phyloP scores from a whole-genome alignment of 2,329 filamentous ascomycete genomes.

The Epichloe festucae region DNA sequence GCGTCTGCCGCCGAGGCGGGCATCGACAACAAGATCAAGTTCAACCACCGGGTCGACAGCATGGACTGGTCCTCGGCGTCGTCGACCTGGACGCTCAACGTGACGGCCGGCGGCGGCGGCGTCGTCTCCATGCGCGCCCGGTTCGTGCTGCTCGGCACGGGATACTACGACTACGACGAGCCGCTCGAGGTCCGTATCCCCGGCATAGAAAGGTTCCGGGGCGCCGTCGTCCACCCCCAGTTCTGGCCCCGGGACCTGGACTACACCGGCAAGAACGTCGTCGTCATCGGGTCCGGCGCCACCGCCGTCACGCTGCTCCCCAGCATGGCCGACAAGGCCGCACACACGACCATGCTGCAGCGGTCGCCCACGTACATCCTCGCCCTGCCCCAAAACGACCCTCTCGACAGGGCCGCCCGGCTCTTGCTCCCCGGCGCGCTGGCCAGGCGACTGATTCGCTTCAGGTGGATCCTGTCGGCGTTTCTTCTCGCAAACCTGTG shows the following conservation, averaged over 20 bases:
- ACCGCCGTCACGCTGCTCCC: slow-evolving; percentile 67
- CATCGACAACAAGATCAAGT: slow-evolving; percentile 29
- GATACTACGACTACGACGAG: slow-evolving; percentile 59
- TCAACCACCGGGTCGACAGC: slow-evolving; percentile 30
- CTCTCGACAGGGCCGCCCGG: slow-evolving; percentile 21
- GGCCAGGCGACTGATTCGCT: slow-evolving; percentile 31
- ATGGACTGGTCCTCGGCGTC: slow-evolving; percentile 39
- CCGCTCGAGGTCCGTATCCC: slow-evolving; percentile 48
- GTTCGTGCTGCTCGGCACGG: slow-evolving; percentile 35
- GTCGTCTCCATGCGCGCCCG: slow-evolving; percentile 25
- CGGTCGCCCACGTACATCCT: slow-evolving; percentile 59
- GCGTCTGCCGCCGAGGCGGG: slow-evolving; percentile 32
- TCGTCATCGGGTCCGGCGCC: slow-evolving; percentile 62
- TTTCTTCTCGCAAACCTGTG: slow-evolving; percentile 27
- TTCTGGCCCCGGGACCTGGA: slow-evolving; percentile 59
- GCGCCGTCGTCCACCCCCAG: slow-evolving; percentile 52
- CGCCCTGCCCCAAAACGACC: slow-evolving; percentile 28
- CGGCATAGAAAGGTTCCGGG: slow-evolving; percentile 50
- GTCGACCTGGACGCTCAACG: slow-evolving; percentile 38
- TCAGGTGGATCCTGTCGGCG: slow-evolving; percentile 31
- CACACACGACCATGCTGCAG: slow-evolving; percentile 62
- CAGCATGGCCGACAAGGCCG: slow-evolving; percentile 47
- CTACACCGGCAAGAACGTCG: slow-evolving; percentile 49
- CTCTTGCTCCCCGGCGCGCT: slow-evolving; percentile 31
- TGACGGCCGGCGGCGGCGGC: slow-evolving; percentile 15